phyloP scores from a whole-genome alignment of 192 early-diverging fungal species.

The Geosiphon pyriformis region DNA sequence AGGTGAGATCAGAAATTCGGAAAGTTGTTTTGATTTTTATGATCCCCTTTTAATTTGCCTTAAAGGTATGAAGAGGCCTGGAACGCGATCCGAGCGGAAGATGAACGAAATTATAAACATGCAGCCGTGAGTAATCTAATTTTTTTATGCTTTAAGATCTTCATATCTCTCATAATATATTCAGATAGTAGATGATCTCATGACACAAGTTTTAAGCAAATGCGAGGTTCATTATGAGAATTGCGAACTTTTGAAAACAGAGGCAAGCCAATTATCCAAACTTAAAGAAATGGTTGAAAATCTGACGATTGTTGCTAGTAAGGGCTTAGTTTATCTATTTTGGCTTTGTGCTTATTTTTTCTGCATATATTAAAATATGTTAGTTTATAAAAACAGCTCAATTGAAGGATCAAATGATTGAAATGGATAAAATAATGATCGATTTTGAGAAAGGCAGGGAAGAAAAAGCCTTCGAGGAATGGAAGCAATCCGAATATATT shows the following conservation, averaged over 20 bases:
- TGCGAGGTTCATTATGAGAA: constrained; percentile 21
- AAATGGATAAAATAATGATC: constrained; percentile 21
- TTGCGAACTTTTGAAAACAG: constrained; percentile 18
- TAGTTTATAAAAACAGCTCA: constrained; percentile 9
- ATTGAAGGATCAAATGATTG: constrained; percentile 13
- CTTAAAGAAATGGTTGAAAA: constrained; percentile 16
- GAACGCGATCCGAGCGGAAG: constrained; percentile 4
- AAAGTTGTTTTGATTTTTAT: not conserved
- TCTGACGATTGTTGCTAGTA: constrained; percentile 7
- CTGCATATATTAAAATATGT: not conserved
- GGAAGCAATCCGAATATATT: constrained; percentile 5
- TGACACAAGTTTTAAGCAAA: not conserved
- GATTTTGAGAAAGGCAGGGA: constrained; percentile 8
- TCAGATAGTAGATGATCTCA: constrained; percentile 16
- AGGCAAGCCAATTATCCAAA: constrained; percentile 18
- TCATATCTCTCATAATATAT: not conserved
- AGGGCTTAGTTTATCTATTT: not conserved
- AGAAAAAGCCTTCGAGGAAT: constrained; percentile 12
- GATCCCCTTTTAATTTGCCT: not conserved
- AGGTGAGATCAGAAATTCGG: not conserved
- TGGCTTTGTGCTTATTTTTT: not conserved
- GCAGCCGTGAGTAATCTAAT: constrained; percentile 6
- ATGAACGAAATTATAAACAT: constrained; percentile 20
- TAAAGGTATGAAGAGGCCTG: constrained; percentile 16
- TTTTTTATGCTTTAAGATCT: not conserved